Conservation (phyloP, 1,284 basidiomycete species). For the Ustilago cynodontis region DNA sequence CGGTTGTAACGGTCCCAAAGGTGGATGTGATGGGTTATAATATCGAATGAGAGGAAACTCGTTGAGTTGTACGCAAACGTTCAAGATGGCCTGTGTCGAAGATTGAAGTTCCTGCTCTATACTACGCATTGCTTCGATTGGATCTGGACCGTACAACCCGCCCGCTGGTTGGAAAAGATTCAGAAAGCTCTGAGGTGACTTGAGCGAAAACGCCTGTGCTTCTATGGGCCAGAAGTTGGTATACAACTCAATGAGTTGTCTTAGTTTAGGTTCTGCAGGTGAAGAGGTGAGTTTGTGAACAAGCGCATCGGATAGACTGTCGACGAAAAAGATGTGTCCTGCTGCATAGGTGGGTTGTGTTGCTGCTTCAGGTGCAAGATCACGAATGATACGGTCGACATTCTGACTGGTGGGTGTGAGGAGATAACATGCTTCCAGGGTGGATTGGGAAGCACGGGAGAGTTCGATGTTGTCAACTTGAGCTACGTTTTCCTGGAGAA, state of each 20-base stretch:
- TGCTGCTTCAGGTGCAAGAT: slow-evolving; percentile 54
- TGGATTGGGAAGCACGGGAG: slow-evolving; percentile 51
- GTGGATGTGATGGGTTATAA: slow-evolving; percentile 84
- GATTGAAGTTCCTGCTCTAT: slow-evolving; percentile 67
- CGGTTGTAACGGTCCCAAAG: slow-evolving; percentile 78
- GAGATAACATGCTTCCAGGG: slow-evolving; percentile 76
- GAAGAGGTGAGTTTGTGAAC: slow-evolving; percentile 65
- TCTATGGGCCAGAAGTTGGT: slow-evolving; percentile 64
- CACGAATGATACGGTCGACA: slow-evolving; percentile 83
- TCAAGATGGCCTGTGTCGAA: slow-evolving; percentile 71
- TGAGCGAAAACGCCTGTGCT: slow-evolving; percentile 63
- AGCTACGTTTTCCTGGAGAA: slow-evolving; percentile 67
- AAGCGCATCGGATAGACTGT: slow-evolving; percentile 75
- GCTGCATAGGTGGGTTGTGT: slow-evolving; percentile 79
- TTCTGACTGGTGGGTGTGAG: slow-evolving; percentile 95
- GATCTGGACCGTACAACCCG: slow-evolving; percentile 73
- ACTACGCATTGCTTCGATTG: slow-evolving; percentile 52
- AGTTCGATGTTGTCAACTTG: slow-evolving; percentile 68
- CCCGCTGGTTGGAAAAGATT: slow-evolving; percentile 52
- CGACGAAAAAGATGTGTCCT: slow-evolving; percentile 94
- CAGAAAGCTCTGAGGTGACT: slow-evolving; percentile 57
- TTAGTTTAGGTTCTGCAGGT: slow-evolving; percentile 62
- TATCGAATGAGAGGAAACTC: slow-evolving; percentile 96
- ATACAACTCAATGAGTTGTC: slow-evolving; percentile 68
- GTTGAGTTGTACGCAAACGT: slow-evolving; percentile 89